Base-by-base conservation (phyloP, 495 filamentous ascomycete genomes). In the Penicillium simplicissimum region DNA sequence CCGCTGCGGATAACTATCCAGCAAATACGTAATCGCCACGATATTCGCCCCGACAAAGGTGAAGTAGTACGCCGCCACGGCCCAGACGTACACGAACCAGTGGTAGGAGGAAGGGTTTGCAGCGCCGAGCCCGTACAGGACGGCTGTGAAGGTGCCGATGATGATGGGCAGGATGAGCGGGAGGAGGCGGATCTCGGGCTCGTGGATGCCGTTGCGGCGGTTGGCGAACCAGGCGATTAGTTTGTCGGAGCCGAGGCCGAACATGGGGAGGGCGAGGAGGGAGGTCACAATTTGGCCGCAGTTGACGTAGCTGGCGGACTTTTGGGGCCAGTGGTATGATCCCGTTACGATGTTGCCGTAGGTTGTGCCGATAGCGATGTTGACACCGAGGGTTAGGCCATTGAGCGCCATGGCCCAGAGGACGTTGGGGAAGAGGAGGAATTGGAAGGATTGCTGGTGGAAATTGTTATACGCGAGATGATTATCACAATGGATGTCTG, bases 341-440 rank as follows among this genome's bases (percentile, higher is more conserved):
- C 65, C 51, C 8, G 65, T 59, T 8, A 81, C 37, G 38, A 76
- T 69, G 25, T 25, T 70, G 31, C 69, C 63, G 64, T 76, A 78
- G 2, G 76, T 78, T 1, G 68, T 74, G 15, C 67, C 70, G 43
- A 79, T 75, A 35, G 71, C 72, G 51, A 79, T 67, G 57, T 76
- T 76, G 52, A 69, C 60, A 8, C 76, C 74, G 5, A 79, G 67
- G 7, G 70, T 70, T 11, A 79, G 58, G 0, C 76, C 76, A 28
- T 79, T 76, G 0, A 79, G 57, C n/a, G 67, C 54, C 13, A 76
- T 49, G 2, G 72, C 72, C 76, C 76, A 81, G 40, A 79, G 57
- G 15, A 81, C 72, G 34, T 76, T 76, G 1, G 76, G 78, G 59
- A 77, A 77, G 14, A 78, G 42, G 35, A 63, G 61, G 8, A 59